These are phyloP conservation scores for Rhizophora mangle DNA, from an alignment of 345 rosid species.

Conservation along the genomic window DNA sequence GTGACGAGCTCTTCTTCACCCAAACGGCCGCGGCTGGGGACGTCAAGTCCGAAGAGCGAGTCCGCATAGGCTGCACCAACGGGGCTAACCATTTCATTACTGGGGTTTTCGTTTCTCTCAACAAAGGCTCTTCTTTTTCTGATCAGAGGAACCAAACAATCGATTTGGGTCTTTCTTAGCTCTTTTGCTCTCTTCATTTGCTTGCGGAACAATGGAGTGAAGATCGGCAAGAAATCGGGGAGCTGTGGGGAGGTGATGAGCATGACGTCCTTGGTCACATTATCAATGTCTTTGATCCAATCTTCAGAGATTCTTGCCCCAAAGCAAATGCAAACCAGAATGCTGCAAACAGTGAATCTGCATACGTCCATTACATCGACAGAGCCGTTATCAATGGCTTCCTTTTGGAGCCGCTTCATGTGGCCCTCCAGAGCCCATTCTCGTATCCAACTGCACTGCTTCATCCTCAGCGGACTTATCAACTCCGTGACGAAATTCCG, in stretches of 20 bases:
- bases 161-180: slow-evolving; percentile 67
- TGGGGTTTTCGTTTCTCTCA: slow-evolving; percentile 39
- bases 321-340: slow-evolving; percentile 77
- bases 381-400: slow-evolving; percentile 46
- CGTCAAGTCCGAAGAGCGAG: slow-evolving; percentile 56
- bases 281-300: slow-evolving; percentile 56
- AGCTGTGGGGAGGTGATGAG: slow-evolving; percentile 64
- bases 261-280: slow-evolving; percentile 80
- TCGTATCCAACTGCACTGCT: slow-evolving; percentile 85
- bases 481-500: slow-evolving; percentile 81
- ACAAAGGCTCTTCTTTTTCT: slow-evolving; percentile 56
- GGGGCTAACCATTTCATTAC: slow-evolving; percentile 72
- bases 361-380: slow-evolving; percentile 79
- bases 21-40: slow-evolving; percentile 43
- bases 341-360: slow-evolving; percentile 69
- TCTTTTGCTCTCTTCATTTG: slow-evolving; percentile 62
- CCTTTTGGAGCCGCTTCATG: slow-evolving; percentile 55
- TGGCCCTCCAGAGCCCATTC: slow-evolving; percentile 73
- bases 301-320: slow-evolving; percentile 81
- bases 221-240: slow-evolving; percentile 75
- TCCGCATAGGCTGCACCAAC: slow-evolving; percentile 94
- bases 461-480: slow-evolving; percentile 60
- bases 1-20: slow-evolving; percentile 85
- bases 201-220: slow-evolving; percentile 63
- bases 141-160: slow-evolving; percentile 72